Evolutionary conservation across 768 basidiomycete species (phyloP).

Genomic region (Mycena olivaceomarginata): DNA sequence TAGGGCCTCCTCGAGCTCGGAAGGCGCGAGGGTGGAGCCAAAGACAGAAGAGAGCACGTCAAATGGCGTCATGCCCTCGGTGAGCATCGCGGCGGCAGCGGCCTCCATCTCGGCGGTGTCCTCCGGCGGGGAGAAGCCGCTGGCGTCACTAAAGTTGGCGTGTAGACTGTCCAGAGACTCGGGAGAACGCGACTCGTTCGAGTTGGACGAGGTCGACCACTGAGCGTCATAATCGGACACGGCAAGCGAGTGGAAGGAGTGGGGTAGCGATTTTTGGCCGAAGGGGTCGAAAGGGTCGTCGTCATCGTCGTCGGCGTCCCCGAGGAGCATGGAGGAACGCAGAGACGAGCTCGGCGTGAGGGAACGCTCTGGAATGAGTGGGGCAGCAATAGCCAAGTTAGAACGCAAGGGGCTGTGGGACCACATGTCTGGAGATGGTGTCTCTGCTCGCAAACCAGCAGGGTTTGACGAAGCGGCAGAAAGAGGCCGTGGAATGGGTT

Average conservation of each 20-base stretch:
- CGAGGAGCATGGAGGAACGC: slow-evolving; percentile 77
- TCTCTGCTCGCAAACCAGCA: slow-evolving; percentile 79
- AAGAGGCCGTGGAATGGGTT: slow-evolving; percentile 87
- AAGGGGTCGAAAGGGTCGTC: slow-evolving; percentile 93
- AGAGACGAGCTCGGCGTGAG: slow-evolving; percentile 83
- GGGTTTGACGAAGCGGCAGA: slow-evolving; percentile 83
- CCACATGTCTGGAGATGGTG: slow-evolving; percentile 95
- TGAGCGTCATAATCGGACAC: slow-evolving; percentile 78
- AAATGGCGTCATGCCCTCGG: slow-evolving; percentile 97
- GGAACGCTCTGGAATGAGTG: slow-evolving; percentile 86
- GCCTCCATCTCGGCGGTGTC: slow-evolving; percentile 61
- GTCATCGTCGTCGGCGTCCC: slow-evolving; percentile 80
- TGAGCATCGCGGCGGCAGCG: slow-evolving; percentile 77
- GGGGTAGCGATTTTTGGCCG: slow-evolving; percentile 68
- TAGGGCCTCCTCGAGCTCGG: slow-evolving; percentile 95
- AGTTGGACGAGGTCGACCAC: slow-evolving; percentile 72
- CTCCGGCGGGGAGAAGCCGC: slow-evolving; percentile 49
- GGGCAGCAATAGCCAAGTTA: slow-evolving; percentile 94
- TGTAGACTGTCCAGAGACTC: slow-evolving; percentile 63
- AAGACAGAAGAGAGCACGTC: slow-evolving; percentile 97
- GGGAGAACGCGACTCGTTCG: slow-evolving; percentile 68
- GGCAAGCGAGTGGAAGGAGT: slow-evolving; percentile 77
- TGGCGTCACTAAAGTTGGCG: slow-evolving; percentile 49
- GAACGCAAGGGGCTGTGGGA: slow-evolving; percentile 84
- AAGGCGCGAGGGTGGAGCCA: slow-evolving; percentile 90